Evolutionary conservation across 2,329 filamentous ascomycete genomes (phyloP).

Genomic region (Diaporthe vaccinii): DNA sequence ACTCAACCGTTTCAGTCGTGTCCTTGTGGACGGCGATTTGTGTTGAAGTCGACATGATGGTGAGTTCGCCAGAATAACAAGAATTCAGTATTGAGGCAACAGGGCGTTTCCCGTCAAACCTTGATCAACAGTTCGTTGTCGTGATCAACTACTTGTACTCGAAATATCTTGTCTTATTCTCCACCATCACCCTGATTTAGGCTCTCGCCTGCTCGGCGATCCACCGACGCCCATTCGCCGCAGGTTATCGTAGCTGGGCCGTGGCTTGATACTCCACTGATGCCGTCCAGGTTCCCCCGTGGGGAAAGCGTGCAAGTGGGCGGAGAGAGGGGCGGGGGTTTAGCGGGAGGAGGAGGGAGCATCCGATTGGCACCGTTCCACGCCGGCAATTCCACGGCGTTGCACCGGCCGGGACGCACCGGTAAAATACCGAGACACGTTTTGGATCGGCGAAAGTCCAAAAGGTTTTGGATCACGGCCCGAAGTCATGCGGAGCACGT

Average conservation of each 20-base stretch:
- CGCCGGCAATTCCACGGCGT: not conserved
- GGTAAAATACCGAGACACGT: not conserved
- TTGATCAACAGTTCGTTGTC: not conserved
- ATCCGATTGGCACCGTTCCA: constrained; percentile 8
- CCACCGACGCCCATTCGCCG: constrained; percentile 10
- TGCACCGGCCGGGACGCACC: not conserved
- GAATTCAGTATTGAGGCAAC: not conserved
- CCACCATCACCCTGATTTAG: not conserved
- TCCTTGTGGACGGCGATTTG: not conserved
- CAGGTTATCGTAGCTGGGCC: not conserved
- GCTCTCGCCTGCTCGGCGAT: constrained; percentile 20
- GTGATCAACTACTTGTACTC: constrained; percentile 6
- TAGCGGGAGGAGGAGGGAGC: not conserved
- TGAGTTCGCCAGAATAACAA: not conserved
- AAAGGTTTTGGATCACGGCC: not conserved
- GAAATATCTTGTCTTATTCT: not conserved
- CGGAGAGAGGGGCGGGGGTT: not conserved
- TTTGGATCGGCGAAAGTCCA: not conserved
- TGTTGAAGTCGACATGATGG: not conserved
- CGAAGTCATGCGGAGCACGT: not conserved
- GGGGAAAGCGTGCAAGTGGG: not conserved
- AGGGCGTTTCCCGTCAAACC: too few species aligned
- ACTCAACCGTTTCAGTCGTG: not conserved
- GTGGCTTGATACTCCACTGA: not conserved
- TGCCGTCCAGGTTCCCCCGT: not conserved